Base-by-base conservation (phyloP, 768 basidiomycete species). In the Fomitopsis serialis region DNA sequence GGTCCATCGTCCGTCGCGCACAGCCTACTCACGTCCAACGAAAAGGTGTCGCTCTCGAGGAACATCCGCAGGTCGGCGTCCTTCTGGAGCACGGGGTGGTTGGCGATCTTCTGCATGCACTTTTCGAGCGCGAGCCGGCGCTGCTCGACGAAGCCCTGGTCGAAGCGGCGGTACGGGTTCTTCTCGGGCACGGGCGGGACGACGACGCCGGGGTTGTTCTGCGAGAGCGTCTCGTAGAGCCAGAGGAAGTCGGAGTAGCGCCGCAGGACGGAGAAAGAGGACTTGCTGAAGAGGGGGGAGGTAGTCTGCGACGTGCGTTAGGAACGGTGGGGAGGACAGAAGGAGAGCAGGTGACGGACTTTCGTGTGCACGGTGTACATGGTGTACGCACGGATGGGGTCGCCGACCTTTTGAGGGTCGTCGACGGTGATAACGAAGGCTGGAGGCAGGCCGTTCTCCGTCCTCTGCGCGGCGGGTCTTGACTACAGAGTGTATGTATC, bases 181-280 rank as follows among this genome's bases (percentile, higher is more conserved):
- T 99, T 99, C 68, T 96, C 97, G 0, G 97, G 97, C 5, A 89
- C 90, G 0, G 96, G 96, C 8, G 97, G 97, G 0, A 99, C 93
- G 36, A 98, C 88, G 2, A 98, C 94, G 9, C 97, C 97, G 2
- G 96, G 95, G 64, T 98, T 98, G 69, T 98, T 98, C 60, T 71
- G 66, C 0, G 85, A 86, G 1, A 99, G 78, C 0, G 87, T 84
- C 63, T 94, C 92, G 68, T 91, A 97, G 1, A 99, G 70, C 97
- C 97, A 98, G 19, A 98, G 79, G 63, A 98, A 99, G 69, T 99
- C 96, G 6, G 92, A 93, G 70, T 97, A 99, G 29, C 97, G 85
- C n/a, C 97, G 81, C 1, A 99, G 82, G 48, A 98, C 97, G 2
- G 94, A 95, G 68, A 97, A 96, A 1, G 83, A 74, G 1, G 85